These are phyloP conservation scores for Colletotrichum coccodes DNA, from an alignment of 2,329 filamentous ascomycete species.

Conservation along the genomic window DNA sequence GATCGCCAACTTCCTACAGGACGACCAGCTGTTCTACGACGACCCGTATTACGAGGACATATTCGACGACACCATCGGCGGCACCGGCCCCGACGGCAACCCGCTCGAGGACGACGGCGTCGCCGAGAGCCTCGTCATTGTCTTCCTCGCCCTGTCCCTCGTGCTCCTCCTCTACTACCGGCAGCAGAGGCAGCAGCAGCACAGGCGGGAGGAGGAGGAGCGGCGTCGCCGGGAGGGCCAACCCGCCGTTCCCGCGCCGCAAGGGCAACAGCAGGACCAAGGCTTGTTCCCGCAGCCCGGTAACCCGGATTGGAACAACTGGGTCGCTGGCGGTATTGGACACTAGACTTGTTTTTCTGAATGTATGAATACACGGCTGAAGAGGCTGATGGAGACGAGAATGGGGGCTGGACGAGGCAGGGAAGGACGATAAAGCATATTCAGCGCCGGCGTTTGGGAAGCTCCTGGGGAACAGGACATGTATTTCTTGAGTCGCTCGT, in stretches of 20 bases:
- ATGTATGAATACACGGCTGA: slow-evolving; percentile 7
- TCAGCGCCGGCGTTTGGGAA: slow-evolving; percentile 14
- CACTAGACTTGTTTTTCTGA: slow-evolving; percentile 48
- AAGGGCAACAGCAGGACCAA: slow-evolving; percentile 34
- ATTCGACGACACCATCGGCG: slow-evolving; percentile 66
- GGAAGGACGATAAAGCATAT: slow-evolving; percentile 27
- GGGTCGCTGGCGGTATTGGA: slow-evolving; percentile 71
- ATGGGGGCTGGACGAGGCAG: background rate
- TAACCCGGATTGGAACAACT: slow-evolving; percentile 75
- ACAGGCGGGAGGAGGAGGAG: slow-evolving; percentile 53
- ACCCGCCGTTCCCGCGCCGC: slow-evolving; percentile 42
- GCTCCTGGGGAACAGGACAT: background rate
- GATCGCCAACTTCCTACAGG: slow-evolving; percentile 85
- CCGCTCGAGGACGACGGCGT: slow-evolving; percentile 77
- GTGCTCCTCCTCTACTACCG: slow-evolving; percentile 85
- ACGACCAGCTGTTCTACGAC: slow-evolving; percentile 73
- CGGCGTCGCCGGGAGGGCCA: slow-evolving; percentile 37
- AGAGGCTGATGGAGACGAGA: background rate
- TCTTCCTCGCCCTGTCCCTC: slow-evolving; percentile 79
- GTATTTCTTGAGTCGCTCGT: background rate
- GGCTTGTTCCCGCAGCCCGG: slow-evolving; percentile 64
- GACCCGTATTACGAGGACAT: slow-evolving; percentile 64
- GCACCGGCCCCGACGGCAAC: slow-evolving; percentile 65
- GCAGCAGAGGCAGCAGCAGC: slow-evolving; percentile 73
- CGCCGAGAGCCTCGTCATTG: slow-evolving; percentile 85